Base-by-base conservation (phyloP, 257 asterid species). In the Fraxinus americana region DNA sequence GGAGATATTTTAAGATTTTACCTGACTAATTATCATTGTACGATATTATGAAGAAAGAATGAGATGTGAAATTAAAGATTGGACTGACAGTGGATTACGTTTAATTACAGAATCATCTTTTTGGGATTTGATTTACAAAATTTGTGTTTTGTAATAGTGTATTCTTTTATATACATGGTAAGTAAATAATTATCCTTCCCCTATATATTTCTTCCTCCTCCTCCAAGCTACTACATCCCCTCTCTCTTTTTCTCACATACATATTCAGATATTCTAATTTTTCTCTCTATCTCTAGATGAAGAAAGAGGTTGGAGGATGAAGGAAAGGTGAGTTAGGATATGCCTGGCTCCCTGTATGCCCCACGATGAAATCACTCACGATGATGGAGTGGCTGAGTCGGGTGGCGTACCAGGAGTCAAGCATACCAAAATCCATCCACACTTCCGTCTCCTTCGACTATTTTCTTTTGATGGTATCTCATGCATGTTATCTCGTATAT, bases 261-360 rank as follows among this genome's bases (percentile, higher is more conserved):
- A 10, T 8, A 36, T 32, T 32, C 35, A 32, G 35, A 32, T 8
- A 36, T 11, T 41, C 14, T 41, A 41, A 10, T 41, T 63, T n/a
- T 12, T 25, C 25, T 12, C 41, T 30, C 1, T 2, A 39, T 30
- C 35, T 4, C 59, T 43, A 2, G 5, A 12, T 43, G 50, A 69
- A 50, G 43, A 41, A 43, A 14, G 0, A 11, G 50, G 30, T 16
- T 38, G 36, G 36, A 79, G 35, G 70, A 72, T 25, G 74, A 69
- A 30, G 50, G 4, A 3, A 35, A 36, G 72, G n/a, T 30, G 65
- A 5, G 36, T 70, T 21, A 76, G 45, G 72, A 83, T 68, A 71
- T 85, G 91, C 87, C 89, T 87, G 89, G 91, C 86, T 87, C 91
- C 89, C 91, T 85, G 89, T 81, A 87, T 83, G 91, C 89, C 89